These are phyloP conservation scores for Lanmaoa pseudosensibilis DNA, from an alignment of 768 basidiomycete species.

Conservation along the genomic window DNA sequence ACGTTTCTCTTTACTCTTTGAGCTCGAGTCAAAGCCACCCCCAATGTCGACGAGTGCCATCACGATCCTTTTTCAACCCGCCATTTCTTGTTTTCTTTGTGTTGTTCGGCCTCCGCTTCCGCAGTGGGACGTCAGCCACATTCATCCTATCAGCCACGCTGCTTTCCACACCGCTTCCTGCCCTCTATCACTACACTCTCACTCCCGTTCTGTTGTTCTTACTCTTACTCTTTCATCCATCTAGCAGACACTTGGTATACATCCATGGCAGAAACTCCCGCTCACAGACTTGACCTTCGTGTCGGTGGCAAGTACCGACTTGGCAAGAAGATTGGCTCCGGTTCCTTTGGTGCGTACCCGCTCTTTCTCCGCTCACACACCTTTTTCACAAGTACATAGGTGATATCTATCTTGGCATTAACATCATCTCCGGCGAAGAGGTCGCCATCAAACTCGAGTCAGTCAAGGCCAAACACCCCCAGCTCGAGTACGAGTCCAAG, in stretches of 20 bases:
- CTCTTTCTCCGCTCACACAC: background rate
- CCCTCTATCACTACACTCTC: slow-evolving; percentile 23
- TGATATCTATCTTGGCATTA: slow-evolving; percentile 99
- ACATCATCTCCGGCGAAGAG: slow-evolving; percentile 99
- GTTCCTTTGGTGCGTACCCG: slow-evolving; percentile 82
- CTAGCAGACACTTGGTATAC: slow-evolving; percentile 14
- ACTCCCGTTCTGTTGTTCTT: slow-evolving; percentile 13
- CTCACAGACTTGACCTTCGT: slow-evolving; percentile 77
- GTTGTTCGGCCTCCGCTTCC: slow-evolving; percentile 5
- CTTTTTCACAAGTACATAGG: slow-evolving; percentile 47
- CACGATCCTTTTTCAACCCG: slow-evolving; percentile 1
- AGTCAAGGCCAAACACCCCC: slow-evolving; percentile 99
- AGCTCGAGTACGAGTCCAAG: slow-evolving; percentile 97
- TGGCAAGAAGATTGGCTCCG: slow-evolving; percentile 99
- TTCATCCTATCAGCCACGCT: slow-evolving; percentile 33
- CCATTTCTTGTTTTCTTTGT: background rate
- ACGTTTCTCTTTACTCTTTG: slow-evolving; percentile 24
- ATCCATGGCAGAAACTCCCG: slow-evolving; percentile 71
- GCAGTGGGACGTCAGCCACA: slow-evolving; percentile 34
- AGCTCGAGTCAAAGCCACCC: slow-evolving; percentile 3
- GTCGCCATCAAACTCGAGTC: slow-evolving; percentile 99
- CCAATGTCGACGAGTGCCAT: slow-evolving; percentile 1
- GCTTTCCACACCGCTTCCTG: slow-evolving; percentile 33
- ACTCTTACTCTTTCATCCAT: slow-evolving; percentile 8
- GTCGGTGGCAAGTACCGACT: slow-evolving; percentile 96